Conservation (phyloP, 768 basidiomycete species). For the Rhodotorula toruloides region DNA sequence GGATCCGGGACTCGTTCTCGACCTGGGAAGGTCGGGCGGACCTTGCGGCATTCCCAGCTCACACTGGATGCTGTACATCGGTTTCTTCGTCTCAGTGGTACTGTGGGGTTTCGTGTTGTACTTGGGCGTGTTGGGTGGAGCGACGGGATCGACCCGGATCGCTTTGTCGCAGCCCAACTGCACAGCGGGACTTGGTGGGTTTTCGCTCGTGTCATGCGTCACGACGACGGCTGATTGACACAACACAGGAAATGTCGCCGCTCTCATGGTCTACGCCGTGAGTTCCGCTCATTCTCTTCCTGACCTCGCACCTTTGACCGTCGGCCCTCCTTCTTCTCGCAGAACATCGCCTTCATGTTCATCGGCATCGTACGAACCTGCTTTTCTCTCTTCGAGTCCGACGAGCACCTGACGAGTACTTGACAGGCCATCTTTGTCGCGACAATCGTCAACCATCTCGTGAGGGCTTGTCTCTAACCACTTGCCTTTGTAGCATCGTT, state of each 20-base stretch:
- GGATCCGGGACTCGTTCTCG: conserved; percentile 12
- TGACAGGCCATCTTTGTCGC: conserved; percentile 13
- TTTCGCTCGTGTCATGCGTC: background rate
- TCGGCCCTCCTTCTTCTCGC: too few species aligned
- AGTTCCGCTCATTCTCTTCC: background rate
- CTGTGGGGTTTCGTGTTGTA: conserved; percentile 7
- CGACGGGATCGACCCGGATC: conserved; percentile 1
- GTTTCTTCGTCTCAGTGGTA: background rate
- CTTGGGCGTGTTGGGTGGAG: conserved; percentile 9
- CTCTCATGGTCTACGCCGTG: background rate
- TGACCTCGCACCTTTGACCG: background rate
- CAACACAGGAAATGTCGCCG: background rate
- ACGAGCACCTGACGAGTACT: too few species aligned
- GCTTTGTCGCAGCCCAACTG: conserved; percentile 22
- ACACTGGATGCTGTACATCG: conserved; percentile 7
- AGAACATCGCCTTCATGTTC: conserved; percentile 21
- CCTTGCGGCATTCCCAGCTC: background rate
- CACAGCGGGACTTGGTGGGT: conserved; percentile 2
- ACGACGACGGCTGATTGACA: too few species aligned
- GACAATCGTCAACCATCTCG: conserved; percentile 18
- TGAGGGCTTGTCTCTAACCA: background rate
- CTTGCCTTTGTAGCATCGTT: background rate
- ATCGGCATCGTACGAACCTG: conserved; percentile 4
- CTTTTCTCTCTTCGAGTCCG: too few species aligned
- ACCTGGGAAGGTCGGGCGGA: background rate